Conservation (phyloP, 2,329 filamentous ascomycete genomes). For the Claviceps maximensis region DNA sequence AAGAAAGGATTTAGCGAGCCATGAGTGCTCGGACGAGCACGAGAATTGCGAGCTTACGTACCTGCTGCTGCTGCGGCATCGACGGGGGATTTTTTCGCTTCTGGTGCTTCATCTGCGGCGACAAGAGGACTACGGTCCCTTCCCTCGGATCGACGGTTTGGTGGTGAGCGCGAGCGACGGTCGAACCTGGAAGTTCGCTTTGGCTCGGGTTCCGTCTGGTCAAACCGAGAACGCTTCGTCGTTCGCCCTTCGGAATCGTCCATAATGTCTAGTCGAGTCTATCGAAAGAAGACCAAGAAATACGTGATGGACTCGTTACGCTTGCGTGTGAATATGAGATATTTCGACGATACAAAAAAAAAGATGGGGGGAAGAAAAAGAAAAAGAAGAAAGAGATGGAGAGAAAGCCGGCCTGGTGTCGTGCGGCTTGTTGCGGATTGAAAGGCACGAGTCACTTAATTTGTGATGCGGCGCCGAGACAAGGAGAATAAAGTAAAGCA, state of each 20-base stretch:
- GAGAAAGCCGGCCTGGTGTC: not conserved
- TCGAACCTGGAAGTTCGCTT: constrained; percentile 73
- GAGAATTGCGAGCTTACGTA: constrained; percentile 30
- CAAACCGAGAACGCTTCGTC: constrained; percentile 82
- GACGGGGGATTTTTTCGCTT: constrained; percentile 34
- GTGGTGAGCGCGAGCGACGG: constrained; percentile 77
- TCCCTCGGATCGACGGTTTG: constrained; percentile 51
- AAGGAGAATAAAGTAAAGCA: not conserved
- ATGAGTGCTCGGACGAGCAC: not conserved
- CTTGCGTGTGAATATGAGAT: not conserved
- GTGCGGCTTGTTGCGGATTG: not conserved
- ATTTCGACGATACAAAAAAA: not conserved
- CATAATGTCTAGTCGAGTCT: constrained; percentile 28
- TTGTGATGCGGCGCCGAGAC: not conserved
- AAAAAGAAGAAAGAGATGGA: no score
- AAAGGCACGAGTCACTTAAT: no score
- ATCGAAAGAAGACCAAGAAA: not conserved
- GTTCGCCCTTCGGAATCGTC: constrained; percentile 61
- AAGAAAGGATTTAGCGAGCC: not conserved
- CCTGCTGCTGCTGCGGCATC: constrained; percentile 71
- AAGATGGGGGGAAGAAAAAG: not conserved
- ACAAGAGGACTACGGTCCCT: constrained; percentile 71
- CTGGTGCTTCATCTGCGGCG: constrained; percentile 27
- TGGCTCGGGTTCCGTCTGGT: constrained; percentile 75
- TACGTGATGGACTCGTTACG: not conserved